Evolutionary conservation across 2,329 filamentous ascomycete species (phyloP), one percentile per base, ranked within the genome.

Genomic region (Sphaceloma murrayae): DNA sequence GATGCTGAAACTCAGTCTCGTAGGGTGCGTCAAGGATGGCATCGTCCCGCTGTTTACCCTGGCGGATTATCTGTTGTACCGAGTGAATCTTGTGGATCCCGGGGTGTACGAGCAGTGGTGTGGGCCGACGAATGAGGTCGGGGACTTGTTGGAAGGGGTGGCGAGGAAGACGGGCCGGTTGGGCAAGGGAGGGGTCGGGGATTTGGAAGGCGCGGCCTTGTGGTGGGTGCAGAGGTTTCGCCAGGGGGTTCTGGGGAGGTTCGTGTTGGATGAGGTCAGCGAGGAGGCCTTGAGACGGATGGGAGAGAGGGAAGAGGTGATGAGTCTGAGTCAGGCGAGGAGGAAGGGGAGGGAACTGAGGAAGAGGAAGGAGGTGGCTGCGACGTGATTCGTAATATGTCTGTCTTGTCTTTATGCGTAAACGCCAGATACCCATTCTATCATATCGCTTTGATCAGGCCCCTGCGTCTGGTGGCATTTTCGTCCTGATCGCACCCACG

Each of bases 1-100:
- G 34, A 98, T 98, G 91, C 70, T 98, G 50, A 96, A 94, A 64
- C 74, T 98, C n/a, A 82, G 88, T 2, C 74, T 96, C 1, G 87
- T 85, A 42, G 86, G 89, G 14, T 85, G 82, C 60, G 86, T 98
- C 45, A 94, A 94, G 61, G 86, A 94, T 60, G 84, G 82, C 0
- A 73, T 96, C 27, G 80, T 98, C 43, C 74, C 81, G 1, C 73
- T 80, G 11, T 75, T 83, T 47, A 83, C 83, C 17, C 65, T 96
- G 8, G 88, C 84, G 24, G 91, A 98, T 59, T 98, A 94, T 61
- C 71, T 96, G 14, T 76, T 98, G 5, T 96, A 77, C 64, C 79
- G 80, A 45, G 70, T 96, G 47, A 98, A 98, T 59, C 65, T 72
- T 27, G 67, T 72, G 47, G 71, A 81, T 52, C 75, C 81, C 0